phyloP scores from a whole-genome alignment of 116 monocot species.

The Phalaenopsis hybrid region DNA sequence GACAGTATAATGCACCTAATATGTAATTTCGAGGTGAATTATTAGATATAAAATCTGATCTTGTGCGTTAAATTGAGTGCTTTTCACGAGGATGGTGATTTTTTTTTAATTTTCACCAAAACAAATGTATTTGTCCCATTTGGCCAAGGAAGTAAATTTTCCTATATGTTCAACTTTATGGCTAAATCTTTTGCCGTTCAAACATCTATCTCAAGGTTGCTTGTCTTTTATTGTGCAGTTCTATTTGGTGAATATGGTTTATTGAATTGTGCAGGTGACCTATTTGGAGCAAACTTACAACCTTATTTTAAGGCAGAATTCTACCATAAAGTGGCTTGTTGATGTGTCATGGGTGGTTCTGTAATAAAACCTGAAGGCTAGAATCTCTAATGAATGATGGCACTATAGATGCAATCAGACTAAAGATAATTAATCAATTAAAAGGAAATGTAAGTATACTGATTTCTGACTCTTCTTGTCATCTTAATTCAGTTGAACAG shows the following conservation, averaged over 20 bases:
- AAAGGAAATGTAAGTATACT: constrained; percentile 73
- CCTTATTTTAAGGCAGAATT: background rate
- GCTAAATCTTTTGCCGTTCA: background rate
- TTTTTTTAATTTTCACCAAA: no score
- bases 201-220: background rate
- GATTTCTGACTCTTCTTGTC: background rate
- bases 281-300: background rate
- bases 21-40: no score
- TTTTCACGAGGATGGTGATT: no score
- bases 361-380: constrained; percentile 79
- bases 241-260: background rate
- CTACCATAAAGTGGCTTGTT: background rate
- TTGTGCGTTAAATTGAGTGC: no score
- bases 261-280: background rate
- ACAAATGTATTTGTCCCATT: background rate
- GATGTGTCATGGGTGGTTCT: constrained; percentile 33
- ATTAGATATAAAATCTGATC: no score
- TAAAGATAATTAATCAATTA: constrained; percentile 94
- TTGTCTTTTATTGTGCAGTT: background rate
- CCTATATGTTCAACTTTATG: background rate
- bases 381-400: constrained; percentile 93
- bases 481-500: background rate
- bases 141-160: background rate
- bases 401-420: constrained; percentile 77
- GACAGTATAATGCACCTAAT: no score